phyloP scores from a whole-genome alignment of 202 grass and related monocot species.

The Dendrocalamus latiflorus region DNA sequence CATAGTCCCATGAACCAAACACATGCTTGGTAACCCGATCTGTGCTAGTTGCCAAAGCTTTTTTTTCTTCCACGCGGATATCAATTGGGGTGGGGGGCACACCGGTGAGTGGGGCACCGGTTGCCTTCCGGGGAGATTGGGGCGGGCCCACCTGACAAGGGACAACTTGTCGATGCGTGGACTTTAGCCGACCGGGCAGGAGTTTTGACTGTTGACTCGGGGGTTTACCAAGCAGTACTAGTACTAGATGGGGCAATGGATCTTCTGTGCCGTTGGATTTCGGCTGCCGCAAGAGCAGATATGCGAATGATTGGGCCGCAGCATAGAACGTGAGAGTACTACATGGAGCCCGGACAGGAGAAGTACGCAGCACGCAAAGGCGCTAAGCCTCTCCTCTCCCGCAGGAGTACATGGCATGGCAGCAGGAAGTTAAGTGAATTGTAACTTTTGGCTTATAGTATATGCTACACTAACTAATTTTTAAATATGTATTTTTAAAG shows the following conservation, averaged over 20 bases:
- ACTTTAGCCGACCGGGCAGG: background rate
- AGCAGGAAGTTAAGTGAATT: background rate
- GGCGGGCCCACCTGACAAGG: background rate
- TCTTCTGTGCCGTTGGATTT: slow-evolving; percentile 9
- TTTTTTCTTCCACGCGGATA: background rate
- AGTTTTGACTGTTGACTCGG: background rate
- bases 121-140: background rate
- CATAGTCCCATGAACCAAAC: no score
- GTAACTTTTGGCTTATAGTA: no score
- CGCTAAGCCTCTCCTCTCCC: background rate
- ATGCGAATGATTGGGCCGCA: background rate
- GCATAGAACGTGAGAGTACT: background rate
- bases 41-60: background rate
- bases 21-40: background rate
- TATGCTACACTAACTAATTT: no score
- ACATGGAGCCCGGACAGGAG: background rate
- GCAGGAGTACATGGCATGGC: background rate
- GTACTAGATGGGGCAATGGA: slow-evolving; percentile 3
- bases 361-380: background rate
- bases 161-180: background rate
- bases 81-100: no score
- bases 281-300: no score
- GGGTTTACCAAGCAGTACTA: background rate
- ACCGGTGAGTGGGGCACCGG: background rate
- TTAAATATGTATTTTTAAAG: no score